Base-by-base conservation (phyloP, 345 rosid genomes). In the Moringa oleifera region DNA sequence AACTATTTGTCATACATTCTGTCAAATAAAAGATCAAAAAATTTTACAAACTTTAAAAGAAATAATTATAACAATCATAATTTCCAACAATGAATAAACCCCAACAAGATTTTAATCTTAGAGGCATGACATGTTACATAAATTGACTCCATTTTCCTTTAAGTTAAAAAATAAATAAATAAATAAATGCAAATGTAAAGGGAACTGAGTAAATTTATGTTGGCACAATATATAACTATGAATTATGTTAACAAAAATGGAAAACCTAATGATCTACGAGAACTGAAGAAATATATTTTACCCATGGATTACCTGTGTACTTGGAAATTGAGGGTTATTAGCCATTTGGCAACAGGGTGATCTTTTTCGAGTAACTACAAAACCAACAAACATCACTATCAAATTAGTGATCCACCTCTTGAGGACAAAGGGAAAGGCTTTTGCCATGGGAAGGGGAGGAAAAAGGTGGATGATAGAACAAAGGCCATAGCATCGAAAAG, bases 261-360 rank as follows among this genome's bases (percentile, higher is more conserved):
- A 36, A 62, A 57, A 33, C 11, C 37, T 18, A 36, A 21, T 24
- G 13, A 18, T 24, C 19, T n/a, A 25, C 1, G 57, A 23, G 63
- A 52, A 4, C 41, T 1, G 61, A 57, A 57, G 31, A 41, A 23
- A 58, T 18, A 55, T 24, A 58, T 53, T 33, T 51, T 31, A 37
- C n/a, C 33, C 52, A 58, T 16, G 45, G 9, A 51, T 61, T 80
- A 89, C 95, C 95, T 84, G 90, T 65, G 77, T 63, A 69, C 88
- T 81, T 46, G 89, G 76, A 76, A 78, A 85, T 51, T 83, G 91
- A 50, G 85, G 77, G 64, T 89, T 87, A 63, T 87, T 92, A 54
- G 87, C 83, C 98, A 92, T 89, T 73, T 63, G 67, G 51, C 75
- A 68, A 73, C 36, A 46, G 57, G 36, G 65, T 6, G 51, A 63